Conservation (phyloP, 2,329 filamentous ascomycete species). For the Malbranchea zuffiana region DNA sequence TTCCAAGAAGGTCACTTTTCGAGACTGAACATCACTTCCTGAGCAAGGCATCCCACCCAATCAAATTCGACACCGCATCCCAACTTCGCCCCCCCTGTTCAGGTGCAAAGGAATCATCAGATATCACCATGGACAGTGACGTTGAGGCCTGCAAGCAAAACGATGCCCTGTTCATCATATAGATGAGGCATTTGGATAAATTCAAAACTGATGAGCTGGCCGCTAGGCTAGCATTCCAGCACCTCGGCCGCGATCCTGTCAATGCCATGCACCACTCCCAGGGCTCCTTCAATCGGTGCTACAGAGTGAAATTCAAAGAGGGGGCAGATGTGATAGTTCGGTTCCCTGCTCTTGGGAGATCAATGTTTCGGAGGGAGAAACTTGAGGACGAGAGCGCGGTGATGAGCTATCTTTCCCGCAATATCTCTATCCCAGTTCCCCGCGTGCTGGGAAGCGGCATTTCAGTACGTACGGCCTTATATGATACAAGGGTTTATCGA, state of each 20-base stretch:
- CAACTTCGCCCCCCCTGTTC: too few relatives aligned
- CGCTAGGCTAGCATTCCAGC: slow-evolving; percentile 4
- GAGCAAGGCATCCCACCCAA: too few relatives aligned
- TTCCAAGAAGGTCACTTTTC: too few relatives aligned
- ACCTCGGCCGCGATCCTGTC: slow-evolving; percentile 4
- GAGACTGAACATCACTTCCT: too few relatives aligned
- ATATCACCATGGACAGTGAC: slow-evolving; percentile 10
- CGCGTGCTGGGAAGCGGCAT: slow-evolving; percentile 17
- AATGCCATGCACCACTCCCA: background rate
- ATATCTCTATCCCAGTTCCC: slow-evolving; percentile 21
- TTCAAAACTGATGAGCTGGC: slow-evolving; percentile 6
- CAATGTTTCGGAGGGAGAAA: slow-evolving; percentile 15
- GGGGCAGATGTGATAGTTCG: slow-evolving; percentile 15
- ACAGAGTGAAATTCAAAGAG: slow-evolving; percentile 14
- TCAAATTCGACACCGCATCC: too few relatives aligned
- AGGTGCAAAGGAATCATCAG: too few relatives aligned
- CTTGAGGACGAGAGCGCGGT: slow-evolving; percentile 11
- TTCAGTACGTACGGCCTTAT: slow-evolving; percentile 17
- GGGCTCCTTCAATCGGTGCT: slow-evolving; percentile 18
- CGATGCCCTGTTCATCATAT: slow-evolving; percentile 5
- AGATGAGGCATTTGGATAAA: slow-evolving; percentile 6
- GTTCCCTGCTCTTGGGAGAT: slow-evolving; percentile 14
- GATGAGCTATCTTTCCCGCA: slow-evolving; percentile 17
- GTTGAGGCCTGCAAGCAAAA: slow-evolving; percentile 6
- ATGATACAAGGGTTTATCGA: slow-evolving; percentile 22